Percentiles rank a stretch among this genome's conserved stretches.
Conservation (phyloP, 129 eudicot genomes). For the Helichrysum umbraculigerum region DNA sequence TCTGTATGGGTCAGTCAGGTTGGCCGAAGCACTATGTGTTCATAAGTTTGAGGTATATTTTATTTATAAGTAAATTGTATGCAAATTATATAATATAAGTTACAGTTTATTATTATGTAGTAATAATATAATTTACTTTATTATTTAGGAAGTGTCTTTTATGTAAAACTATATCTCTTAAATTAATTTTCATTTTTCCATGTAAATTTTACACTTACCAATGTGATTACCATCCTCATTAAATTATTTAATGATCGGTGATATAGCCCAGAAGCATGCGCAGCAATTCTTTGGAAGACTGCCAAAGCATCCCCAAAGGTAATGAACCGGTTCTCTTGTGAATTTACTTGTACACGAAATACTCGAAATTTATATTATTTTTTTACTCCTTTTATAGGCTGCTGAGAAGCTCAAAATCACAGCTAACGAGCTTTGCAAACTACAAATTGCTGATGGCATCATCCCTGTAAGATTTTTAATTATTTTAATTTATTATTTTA, state of each 20-base stretch:
- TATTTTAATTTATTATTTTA: neutral
- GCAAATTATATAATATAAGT: too few species aligned
- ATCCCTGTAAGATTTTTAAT: conserved; percentile 51
- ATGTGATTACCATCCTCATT: neutral
- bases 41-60: too few species aligned
- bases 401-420: conserved; percentile 90
- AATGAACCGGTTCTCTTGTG: neutral
- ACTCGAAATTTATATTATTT: neutral
- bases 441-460: conserved; percentile 69
- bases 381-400: conserved; percentile 55
- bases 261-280: conserved; percentile 86
- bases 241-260: conserved; percentile 7
- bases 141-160: neutral
- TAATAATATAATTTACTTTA: neutral
- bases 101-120: neutral
- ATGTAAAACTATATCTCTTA: neutral
- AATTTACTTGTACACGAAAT: neutral
- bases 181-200: neutral
- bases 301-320: conserved; percentile 90
- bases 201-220: neutral
- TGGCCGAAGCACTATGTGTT: too few species aligned
- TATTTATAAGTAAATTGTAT: too few species aligned
- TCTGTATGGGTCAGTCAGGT: too few species aligned
- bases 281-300: conserved; percentile 23
- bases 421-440: conserved; percentile 66